Base-by-base conservation (phyloP, 345 rosid species). In the Eucalyptus polybractea region DNA sequence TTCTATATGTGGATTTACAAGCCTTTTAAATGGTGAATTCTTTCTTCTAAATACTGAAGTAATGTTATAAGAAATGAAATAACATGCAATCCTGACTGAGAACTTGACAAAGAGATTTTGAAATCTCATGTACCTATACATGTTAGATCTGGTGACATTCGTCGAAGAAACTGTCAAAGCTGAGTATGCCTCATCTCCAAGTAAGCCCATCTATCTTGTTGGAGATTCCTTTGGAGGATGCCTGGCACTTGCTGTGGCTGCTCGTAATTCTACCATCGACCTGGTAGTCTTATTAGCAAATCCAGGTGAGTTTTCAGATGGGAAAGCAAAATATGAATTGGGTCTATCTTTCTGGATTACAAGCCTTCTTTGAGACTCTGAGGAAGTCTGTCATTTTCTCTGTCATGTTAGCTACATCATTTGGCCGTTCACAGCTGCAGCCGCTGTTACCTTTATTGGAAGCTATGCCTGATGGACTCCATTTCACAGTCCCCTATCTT, bases 211-310 rank as follows among this genome's bases (percentile, higher is more conserved):
- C 47, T 97, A 96, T 94, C 90, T 97, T 45, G 94, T 96, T 31
- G 98, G 98, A 8, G 99, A 97, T 89, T 97, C 99, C 58, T 92
- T 96, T 90, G 99, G 99, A 93, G 98, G 96, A 88, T 97, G 99
- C 92, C 90, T 97, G 86, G 97, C 97, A 60, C 97, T 97, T 86
- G 95, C 96, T 72, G 92, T 96, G 87, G 99, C 99, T 91, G 97
- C 99, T 87, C 94, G 96, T 90, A 95, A 95, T 92, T 96, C 97
- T 56, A 80, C 83, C 56, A 86, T 96, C 88, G 99, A 96, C 92
- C 92, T 97, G 87, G 95, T 97, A 58, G 50, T 96, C 60, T 58
- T 97, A 91, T 94, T 97, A 88, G 91, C 88, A 42, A 97, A 97
- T 92, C 99, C 99, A 83, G 99, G 99, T 96, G 49, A 80, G 96